Evolutionary conservation across 768 basidiomycete genomes (phyloP).

Genomic region (Lentinula boryana): DNA sequence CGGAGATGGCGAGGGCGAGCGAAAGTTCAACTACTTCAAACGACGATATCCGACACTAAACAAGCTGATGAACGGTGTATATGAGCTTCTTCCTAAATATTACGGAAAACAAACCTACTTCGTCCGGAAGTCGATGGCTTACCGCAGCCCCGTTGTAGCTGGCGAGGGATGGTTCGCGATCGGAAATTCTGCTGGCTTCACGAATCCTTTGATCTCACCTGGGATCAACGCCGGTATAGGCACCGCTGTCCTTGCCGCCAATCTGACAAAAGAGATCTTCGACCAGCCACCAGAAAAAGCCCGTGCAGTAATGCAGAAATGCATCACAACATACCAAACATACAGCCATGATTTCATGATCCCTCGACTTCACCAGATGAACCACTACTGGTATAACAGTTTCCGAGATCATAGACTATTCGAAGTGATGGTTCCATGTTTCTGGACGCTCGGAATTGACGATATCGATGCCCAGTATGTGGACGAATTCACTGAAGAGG

Average conservation of each 20-base stretch:
- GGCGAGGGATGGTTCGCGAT: slow-evolving; percentile 10
- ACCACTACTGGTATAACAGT: background rate
- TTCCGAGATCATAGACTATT: background rate
- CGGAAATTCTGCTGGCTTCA: slow-evolving; percentile 9
- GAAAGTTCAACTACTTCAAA: slow-evolving; percentile 11
- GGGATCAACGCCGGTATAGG: slow-evolving; percentile 13
- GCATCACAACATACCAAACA: background rate
- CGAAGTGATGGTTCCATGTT: background rate
- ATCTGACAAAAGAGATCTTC: background rate
- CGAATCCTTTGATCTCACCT: slow-evolving; percentile 11
- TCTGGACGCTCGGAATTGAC: background rate
- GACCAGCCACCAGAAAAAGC: background rate
- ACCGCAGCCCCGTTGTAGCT: slow-evolving; percentile 8
- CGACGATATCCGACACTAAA: slow-evolving; percentile 7
- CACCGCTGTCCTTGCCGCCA: slow-evolving; percentile 5
- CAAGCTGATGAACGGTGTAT: slow-evolving; percentile 1
- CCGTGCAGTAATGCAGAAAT: background rate
- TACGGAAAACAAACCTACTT: slow-evolving; percentile 9
- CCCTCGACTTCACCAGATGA: background rate
- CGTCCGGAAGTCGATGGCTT: slow-evolving; percentile 10
- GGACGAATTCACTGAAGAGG: background rate
- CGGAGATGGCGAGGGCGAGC: slow-evolving; percentile 8
- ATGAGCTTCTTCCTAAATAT: slow-evolving; percentile 6
- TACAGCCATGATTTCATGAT: background rate
- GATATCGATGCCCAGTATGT: background rate